Evolutionary conservation across 2,329 filamentous ascomycete species (phyloP), one percentile per base, ranked within the genome.

Genomic region (Xylariomycetidae sp.): DNA sequence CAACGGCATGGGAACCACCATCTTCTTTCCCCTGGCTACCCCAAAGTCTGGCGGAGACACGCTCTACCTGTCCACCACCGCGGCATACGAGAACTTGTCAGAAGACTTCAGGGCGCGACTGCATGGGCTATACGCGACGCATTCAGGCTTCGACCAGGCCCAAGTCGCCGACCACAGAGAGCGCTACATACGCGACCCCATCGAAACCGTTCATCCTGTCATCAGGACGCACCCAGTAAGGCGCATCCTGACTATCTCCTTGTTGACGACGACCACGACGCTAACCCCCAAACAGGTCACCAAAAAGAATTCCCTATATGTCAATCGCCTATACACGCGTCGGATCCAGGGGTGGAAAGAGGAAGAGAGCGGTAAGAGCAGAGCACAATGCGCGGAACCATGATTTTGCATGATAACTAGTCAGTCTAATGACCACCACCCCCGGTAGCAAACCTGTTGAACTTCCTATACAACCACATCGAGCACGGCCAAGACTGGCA

Each of bases 151-250:
- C 20, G 37, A 33, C n/a, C 37, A 39, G 29, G 37, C 37, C 4
- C 16, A 30, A 19, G 37, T 39, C 4, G 25, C 37, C 11, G 37
- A 44, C 26, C 49, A 34, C 15, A 41, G 36, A 19, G 44, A 43
- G 19, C 30, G 40, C 11, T 50, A 50, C 18, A 48, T 46, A 14
- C 44, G 52, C 4, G 45, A 45, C 8, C 52, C 51, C 17, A 46
- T 53, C 20, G 51, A 53, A 27, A 49, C 48, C 2, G 45, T 51
- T 22, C 51, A 56, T 27, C 51, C 50, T 7, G 45, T 49, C 2
- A 36, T 54, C 17, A 44, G 53, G 19, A 56, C 51, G 4, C 53
- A 54, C 30, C 52, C 52, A 5, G 52, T 54, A 14, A 49, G n/a
- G n/a, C n/a, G 51, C 1, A 40, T 45, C 5, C 36, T 46, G 9